Conservation (phyloP, 345 rosid species). For the Sisymbrium irio region DNA sequence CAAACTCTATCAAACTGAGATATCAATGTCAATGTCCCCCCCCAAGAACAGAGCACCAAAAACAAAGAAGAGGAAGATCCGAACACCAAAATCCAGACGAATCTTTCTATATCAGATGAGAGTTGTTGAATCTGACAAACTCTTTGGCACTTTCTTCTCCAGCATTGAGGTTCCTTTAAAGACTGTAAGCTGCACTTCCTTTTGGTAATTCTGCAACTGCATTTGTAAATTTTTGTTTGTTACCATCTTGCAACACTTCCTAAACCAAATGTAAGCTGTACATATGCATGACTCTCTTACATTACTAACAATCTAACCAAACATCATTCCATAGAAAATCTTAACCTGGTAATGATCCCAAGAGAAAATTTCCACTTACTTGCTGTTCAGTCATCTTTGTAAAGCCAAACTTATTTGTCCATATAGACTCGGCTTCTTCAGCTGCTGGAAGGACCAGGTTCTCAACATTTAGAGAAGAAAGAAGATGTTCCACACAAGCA, state of each 20-base stretch:
- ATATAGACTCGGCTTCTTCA: slow-evolving; percentile 89
- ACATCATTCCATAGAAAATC: neutral
- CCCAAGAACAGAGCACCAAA: neutral
- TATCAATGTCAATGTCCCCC: neutral
- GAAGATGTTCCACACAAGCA: slow-evolving; percentile 75
- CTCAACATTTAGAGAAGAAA: slow-evolving; percentile 68
- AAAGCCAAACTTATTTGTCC: slow-evolving; percentile 91
- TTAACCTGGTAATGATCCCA: neutral
- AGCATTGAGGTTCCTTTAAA: slow-evolving; percentile 85
- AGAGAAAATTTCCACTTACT: slow-evolving; percentile 41
- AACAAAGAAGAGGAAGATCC: slow-evolving; percentile 22
- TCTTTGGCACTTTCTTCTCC: slow-evolving; percentile 65
- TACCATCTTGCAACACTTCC: neutral
- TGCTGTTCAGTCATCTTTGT: slow-evolving; percentile 64
- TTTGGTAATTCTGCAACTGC: slow-evolving; percentile 68
- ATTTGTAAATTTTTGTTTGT: neutral
- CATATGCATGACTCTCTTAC: neutral
- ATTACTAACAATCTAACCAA: neutral
- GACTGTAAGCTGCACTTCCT: slow-evolving; percentile 68
- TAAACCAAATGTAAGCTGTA: neutral
- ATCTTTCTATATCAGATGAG: slow-evolving; percentile 18
- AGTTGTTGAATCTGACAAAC: slow-evolving; percentile 28
- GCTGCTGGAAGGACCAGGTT: slow-evolving; percentile 96
- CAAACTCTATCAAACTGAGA: slow-evolving; percentile 19
- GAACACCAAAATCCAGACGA: slow-evolving; percentile 14